Percentiles rank a stretch among this genome's conserved stretches.
These are phyloP conservation scores for Boletus insuetus DNA, from an alignment of 768 basidiomycete species.

Conservation along the genomic window DNA sequence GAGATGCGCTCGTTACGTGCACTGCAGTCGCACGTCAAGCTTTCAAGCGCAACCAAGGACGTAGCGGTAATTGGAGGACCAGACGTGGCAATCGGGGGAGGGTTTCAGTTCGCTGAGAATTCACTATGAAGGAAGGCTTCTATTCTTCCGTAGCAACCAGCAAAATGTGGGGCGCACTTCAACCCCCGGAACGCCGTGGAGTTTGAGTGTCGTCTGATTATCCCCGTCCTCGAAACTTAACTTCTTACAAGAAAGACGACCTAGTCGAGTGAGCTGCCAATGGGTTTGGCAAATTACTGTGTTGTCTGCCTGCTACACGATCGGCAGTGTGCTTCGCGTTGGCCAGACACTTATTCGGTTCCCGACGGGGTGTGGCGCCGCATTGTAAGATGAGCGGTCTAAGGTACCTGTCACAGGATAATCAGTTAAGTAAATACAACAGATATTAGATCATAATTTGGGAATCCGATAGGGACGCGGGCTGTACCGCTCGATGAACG, in stretches of 20 bases:
- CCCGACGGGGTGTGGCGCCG: constrained; percentile 6
- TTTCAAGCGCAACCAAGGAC: constrained; percentile 4
- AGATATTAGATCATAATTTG: constrained; percentile 22
- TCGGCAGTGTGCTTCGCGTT: constrained; percentile 20
- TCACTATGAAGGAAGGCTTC: constrained; percentile 29
- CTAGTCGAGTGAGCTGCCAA: background rate
- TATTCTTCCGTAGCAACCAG: constrained; percentile 32
- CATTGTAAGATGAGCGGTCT: constrained; percentile 19
- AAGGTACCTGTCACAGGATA: constrained; percentile 20
- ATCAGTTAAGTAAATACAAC: constrained; percentile 10
- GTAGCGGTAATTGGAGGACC: constrained; percentile 16
- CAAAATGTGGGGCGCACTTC: constrained; percentile 24
- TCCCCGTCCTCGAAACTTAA: constrained; percentile 8
- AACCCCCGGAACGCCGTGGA: constrained; percentile 23
- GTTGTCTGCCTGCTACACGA: constrained; percentile 7
- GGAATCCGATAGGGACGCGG: constrained; percentile 31
- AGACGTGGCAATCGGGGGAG: constrained; percentile 11
- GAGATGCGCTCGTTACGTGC: constrained; percentile 12
- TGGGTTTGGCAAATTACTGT: background rate
- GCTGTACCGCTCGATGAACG: constrained; percentile 24
- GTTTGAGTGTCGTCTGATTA: constrained; percentile 20
- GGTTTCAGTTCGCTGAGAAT: constrained; percentile 21
- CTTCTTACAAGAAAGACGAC: background rate
- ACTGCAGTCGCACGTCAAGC: background rate
- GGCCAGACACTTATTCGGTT: constrained; percentile 17